Evolutionary conservation across 2,329 filamentous ascomycete genomes (phyloP), one percentile per base, ranked within the genome.

Genomic region (Colletotrichum lentis): DNA sequence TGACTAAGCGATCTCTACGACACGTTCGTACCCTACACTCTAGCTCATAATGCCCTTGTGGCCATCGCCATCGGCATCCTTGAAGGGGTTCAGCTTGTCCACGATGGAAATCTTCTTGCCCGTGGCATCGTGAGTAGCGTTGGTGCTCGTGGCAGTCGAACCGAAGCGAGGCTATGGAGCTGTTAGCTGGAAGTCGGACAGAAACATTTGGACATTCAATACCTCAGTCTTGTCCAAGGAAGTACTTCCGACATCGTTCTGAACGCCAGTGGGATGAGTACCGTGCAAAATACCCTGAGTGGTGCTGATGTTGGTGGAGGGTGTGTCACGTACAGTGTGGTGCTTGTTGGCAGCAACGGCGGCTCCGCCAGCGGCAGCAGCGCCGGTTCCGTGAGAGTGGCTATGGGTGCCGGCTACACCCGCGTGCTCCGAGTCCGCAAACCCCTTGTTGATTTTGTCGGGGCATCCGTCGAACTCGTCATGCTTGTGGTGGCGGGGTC

Each of bases 391-490:
- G 41, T 67, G 63, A 7, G 44, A 54, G 2, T 66, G 49, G 5
- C 8, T 14, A 2, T 60, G 56, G 20, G 2, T 6, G 14, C 55
- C 55, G 24, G 27, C 37, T 3, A 67, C n/a, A 0, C 61, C 60
- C 1, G 58, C 39, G 4, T 69, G 55, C 31, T 66, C 49, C 8
- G 70, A 54, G 62, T 62, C 64, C 6, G 72, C 68, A 1, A 72
- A 56, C 8, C 65, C 61, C 24, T 71, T 73, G 56, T 77, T 65
- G 50, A 85, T 79, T 65, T 81, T 77, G 71, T 83, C 82, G 5
- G 88, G 88, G 70, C 89, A 88, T 12, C 90, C 18, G 84, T 83
- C 73, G 86, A 82, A 49, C 86, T 83, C 43, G 84, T 27, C 24
- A 2, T 27, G 37, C 20, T 46, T 35, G 11, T 64, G 49, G 37